Evolutionary conservation across 352 stramenopile genomes (phyloP), one percentile per base, ranked within the genome.

Genomic region (Globisporangium nagaii): DNA sequence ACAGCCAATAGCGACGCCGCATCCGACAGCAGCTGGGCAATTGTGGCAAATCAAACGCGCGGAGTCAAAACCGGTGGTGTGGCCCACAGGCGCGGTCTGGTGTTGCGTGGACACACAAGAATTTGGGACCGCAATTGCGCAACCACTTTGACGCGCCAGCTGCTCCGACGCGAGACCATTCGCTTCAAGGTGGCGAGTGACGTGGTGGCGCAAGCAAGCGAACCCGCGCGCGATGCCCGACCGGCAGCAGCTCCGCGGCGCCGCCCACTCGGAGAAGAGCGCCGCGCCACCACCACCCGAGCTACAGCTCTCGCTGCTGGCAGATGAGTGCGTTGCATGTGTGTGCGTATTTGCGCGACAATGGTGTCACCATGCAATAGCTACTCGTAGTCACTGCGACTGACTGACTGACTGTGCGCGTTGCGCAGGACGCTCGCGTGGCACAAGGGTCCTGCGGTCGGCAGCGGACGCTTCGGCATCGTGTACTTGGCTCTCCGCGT

Each of bases 401-500:
- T n/a, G 25, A 13, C 11, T 35, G 25, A 24, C 2, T 20, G 25
- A 9, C 25, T 52, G n/a, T 31, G 13, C n/a, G 35, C 11, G 10
- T 34, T 31, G 22, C 25, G 17, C 43, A 88, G 77, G 45, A 80
- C 70, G 37, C 62, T 87, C 36, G 64, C 81, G 42, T 94, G 81
- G 84, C 75, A 90, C 53, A 70, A 75, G 45, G 84, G 81, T 0
- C 72, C 75, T 2, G 61, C 65, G 25, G 74, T 93, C 49, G 84
- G 79, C 47, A 78, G 71, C 19, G 84, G 84, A 2, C 79, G 74
- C 34, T 93, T 88, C 60, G 84, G 81, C 19, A 72, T 82, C 37
- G 81, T 94, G 20, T 79, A 78, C 47, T 31, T 88, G 20, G 88
- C 73, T 8, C 66, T 97, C 19, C 68, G 75, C 20, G 27, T 90